phyloP scores from a whole-genome alignment of 2,329 filamentous ascomycete species.

The Trichophyton verrucosum region DNA sequence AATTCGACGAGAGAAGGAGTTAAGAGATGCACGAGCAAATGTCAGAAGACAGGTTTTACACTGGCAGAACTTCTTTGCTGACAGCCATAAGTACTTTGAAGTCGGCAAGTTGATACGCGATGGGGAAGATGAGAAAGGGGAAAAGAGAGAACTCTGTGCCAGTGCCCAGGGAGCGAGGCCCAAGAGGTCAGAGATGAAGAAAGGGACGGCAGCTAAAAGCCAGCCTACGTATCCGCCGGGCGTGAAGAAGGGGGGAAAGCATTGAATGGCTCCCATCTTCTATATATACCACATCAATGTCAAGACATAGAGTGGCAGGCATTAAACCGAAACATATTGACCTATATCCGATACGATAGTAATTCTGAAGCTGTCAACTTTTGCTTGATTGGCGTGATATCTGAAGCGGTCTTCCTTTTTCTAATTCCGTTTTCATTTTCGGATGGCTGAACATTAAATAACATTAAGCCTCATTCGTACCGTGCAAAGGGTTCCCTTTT shows the following conservation, averaged over 20 bases:
- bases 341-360: background rate
- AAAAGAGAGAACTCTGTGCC: slow-evolving; percentile 55
- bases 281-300: background rate
- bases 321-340: background rate
- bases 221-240: slow-evolving; percentile 4
- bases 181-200: slow-evolving; percentile 30
- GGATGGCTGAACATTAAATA: slow-evolving; percentile 1
- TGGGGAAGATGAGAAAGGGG: slow-evolving; percentile 40
- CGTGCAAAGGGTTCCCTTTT: background rate
- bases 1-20: slow-evolving; percentile 50
- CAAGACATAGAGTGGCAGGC: background rate
- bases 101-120: slow-evolving; percentile 60
- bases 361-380: background rate
- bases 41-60: slow-evolving; percentile 58
- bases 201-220: slow-evolving; percentile 16
- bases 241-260: background rate
- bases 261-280: background rate
- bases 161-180: slow-evolving; percentile 55
- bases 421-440: background rate
- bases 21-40: slow-evolving; percentile 49
- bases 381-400: background rate
- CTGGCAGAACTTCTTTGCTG: slow-evolving; percentile 74
- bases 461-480: slow-evolving; percentile 2
- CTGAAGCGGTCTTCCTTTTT: background rate
- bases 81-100: slow-evolving; percentile 66